A percentile compares a stretch with the other conserved stretches of the same genome.
These are phyloP conservation scores for Barnettozyma pratensis DNA, from an alignment of 805 yeast genomes.

Conservation along the genomic window DNA sequence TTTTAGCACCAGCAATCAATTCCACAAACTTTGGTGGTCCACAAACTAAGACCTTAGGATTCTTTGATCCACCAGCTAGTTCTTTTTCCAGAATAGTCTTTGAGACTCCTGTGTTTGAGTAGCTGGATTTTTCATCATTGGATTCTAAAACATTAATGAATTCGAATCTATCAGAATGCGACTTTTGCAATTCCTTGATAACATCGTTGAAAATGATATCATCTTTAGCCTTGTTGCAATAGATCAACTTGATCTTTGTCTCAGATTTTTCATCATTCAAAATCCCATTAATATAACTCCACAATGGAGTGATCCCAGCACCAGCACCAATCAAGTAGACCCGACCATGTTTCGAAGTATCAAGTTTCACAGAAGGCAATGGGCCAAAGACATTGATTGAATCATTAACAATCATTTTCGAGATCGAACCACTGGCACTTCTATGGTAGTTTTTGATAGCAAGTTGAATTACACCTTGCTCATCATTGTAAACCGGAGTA, in stretches of 20 bases:
- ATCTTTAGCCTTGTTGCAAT: neutral
- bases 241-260: neutral
- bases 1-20: neutral
- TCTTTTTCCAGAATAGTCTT: neutral
- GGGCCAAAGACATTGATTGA: conserved; percentile 1
- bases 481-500: neutral
- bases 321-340: conserved; percentile 2
- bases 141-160: neutral
- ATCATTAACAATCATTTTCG: neutral
- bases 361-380: neutral
- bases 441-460: conserved; percentile 1
- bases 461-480: neutral
- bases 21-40: conserved; percentile 1
- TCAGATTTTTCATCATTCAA: neutral
- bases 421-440: neutral
- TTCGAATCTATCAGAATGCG: neutral
- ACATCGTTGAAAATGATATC: neutral
- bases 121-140: neutral
- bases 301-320: conserved; percentile 1
- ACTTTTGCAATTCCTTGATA: neutral
- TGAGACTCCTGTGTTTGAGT: neutral
- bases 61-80: neutral
- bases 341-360: neutral
- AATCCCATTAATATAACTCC: neutral
- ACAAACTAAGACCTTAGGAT: neutral